phyloP scores from a whole-genome alignment of 2,329 filamentous ascomycete species.

The Pseudogymnoascus pannorum region DNA sequence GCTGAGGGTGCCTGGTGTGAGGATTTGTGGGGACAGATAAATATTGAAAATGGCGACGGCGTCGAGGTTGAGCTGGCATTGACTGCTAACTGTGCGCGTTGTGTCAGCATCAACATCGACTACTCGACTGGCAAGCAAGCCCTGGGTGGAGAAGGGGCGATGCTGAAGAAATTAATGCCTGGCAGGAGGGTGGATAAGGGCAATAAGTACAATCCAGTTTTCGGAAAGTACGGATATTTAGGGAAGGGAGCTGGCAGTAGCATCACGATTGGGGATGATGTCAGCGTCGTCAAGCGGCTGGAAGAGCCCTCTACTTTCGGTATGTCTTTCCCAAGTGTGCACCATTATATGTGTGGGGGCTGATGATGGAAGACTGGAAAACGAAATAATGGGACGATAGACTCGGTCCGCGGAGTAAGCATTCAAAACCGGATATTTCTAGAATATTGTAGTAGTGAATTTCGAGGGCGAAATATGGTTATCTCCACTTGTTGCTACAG shows the following conservation, averaged over 20 bases:
- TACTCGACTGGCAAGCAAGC: conserved; percentile 56
- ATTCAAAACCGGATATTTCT: background rate
- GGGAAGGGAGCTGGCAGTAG: conserved; percentile 25
- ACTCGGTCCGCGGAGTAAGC: background rate
- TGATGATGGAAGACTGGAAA: background rate
- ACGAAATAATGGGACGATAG: background rate
- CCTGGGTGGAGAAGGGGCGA: conserved; percentile 47
- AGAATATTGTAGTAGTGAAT: background rate
- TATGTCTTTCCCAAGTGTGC: conserved; percentile 30
- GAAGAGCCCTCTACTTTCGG: conserved; percentile 39
- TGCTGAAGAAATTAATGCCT: conserved; percentile 62
- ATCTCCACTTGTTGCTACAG: background rate
- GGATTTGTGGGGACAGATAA: conserved; percentile 63
- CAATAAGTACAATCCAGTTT: conserved; percentile 59
- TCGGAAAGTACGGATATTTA: conserved; percentile 66
- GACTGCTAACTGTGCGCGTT: conserved; percentile 64
- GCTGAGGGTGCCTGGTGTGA: conserved; percentile 54
- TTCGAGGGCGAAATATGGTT: background rate
- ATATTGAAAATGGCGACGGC: conserved; percentile 29
- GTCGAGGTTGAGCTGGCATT: conserved; percentile 40
- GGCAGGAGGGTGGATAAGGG: conserved; percentile 66
- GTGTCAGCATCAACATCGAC: conserved; percentile 64
- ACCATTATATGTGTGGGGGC: background rate
- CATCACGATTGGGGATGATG: conserved; percentile 41
- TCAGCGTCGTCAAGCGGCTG: conserved; percentile 36